Evolutionary conservation across 2,329 filamentous ascomycete genomes (phyloP), one percentile per base, ranked within the genome.

Genomic region (Diaporthe amygdali): DNA sequence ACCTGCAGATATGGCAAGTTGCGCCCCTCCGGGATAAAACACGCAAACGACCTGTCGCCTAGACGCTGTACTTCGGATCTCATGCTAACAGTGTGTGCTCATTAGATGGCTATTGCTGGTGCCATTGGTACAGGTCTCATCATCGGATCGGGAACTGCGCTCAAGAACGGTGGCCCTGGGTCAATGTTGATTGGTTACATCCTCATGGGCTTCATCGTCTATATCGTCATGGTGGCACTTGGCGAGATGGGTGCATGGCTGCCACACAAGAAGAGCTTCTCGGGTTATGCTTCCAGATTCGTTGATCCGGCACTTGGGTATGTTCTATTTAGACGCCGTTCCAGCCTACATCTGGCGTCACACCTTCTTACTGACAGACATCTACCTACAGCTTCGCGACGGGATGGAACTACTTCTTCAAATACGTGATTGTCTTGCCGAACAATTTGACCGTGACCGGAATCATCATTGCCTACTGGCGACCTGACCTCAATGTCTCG

Each of bases 141-240:
- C 71, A 82, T 89, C 41, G 87, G 87, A 20, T 85, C 87, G 0
- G 86, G 87, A 3, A 84, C 82, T 25, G 82, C 84, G 2, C 79
- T 90, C 34, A 79, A 82, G 1, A 85, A 81, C 5, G 84, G 85
- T 55, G 87, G 88, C 1, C 83, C 82, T 3, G 82, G 76, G 0
- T 78, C 79, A 12, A 75, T 83, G 2, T 72, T 85, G 0, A 80
- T 85, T 59, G 80, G 79, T 6, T 85, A 84, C 66, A 59, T 80
- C 17, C 47, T 87, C 76, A 75, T 87, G 75, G 84, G 81, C 68
- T 76, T 84, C 5, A 83, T 89, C 59, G 86, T 90, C 32, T 90
- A 84, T 78, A 86, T 85, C n/a, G 86, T 89, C 76, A 90, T 90
- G 84, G 81, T 81, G 20, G 79, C 78, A 10, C 75, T 82, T 20